These are phyloP conservation scores for Puccinia horiana DNA, from an alignment of 1,284 basidiomycete genomes.

Conservation along the genomic window DNA sequence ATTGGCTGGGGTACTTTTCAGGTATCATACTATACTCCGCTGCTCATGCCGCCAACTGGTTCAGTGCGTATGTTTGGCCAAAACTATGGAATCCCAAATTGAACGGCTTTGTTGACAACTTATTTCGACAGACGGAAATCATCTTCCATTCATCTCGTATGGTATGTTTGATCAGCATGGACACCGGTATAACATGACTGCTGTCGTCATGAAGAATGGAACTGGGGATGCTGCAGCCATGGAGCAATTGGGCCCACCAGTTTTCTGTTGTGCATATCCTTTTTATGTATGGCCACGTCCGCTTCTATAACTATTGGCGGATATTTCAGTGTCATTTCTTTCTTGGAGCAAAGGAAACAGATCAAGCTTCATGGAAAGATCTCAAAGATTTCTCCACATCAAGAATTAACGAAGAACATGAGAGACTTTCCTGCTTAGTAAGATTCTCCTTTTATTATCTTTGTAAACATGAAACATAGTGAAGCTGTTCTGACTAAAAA, in stretches of 20 bases:
- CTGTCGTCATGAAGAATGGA: slow-evolving; percentile 17
- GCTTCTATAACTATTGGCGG: slow-evolving; percentile 15
- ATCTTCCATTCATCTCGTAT: slow-evolving; percentile 35
- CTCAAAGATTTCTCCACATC: slow-evolving; percentile 23
- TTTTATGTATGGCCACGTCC: slow-evolving; percentile 15
- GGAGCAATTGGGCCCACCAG: slow-evolving; percentile 8
- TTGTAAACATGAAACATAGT: not conserved
- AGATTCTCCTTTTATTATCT: not conserved
- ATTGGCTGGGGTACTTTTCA: slow-evolving; percentile 11
- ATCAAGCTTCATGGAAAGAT: not conserved
- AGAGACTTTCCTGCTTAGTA: slow-evolving; percentile 40
- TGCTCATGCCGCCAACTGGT: slow-evolving; percentile 23
- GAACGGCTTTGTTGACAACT: not conserved
- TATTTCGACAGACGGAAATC: slow-evolving; percentile 4
- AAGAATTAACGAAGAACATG: slow-evolving; percentile 28
- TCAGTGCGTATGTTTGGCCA: not conserved
- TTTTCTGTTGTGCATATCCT: slow-evolving; percentile 3
- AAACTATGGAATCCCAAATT: not conserved
- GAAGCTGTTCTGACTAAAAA: not conserved
- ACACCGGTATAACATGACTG: slow-evolving; percentile 29
- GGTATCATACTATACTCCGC: slow-evolving; percentile 14
- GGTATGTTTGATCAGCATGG: slow-evolving; percentile 16
- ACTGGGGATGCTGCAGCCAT: slow-evolving; percentile 1
- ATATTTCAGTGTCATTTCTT: not conserved
- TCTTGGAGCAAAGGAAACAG: slow-evolving; percentile 2